Base-by-base conservation (phyloP, 78 protist species). In the Dictyostelium firmibasis region DNA sequence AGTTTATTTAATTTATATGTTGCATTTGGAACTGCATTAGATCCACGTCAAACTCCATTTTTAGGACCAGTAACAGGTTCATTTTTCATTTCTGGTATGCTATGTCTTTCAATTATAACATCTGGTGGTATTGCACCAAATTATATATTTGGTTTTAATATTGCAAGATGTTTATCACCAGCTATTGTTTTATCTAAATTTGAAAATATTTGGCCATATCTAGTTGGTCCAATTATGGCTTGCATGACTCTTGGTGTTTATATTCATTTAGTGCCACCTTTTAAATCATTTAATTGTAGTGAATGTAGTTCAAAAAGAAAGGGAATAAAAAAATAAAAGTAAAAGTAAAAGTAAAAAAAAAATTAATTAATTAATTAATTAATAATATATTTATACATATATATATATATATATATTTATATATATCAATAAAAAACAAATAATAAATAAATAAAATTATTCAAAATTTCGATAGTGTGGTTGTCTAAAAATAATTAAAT, bases 181-280 rank as follows among this genome's bases (percentile, higher is more conserved):
- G 81, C 81, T 9, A 33, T 74, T 18, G 81, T 74, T 5, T 9
- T 74, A 16, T 20, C 25, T 4, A 33, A 29, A 35, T 74, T 29
- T 35, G 23, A 29, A 35, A 29, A 33, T 33, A 50, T 76, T 53
- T 86, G 92, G 92, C 38, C 69, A 18, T 86, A 47, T 86, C 14
- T 86, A 7, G 92, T 86, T 13, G 92, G 84, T 29, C 84, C 92
- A 11, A 27, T 86, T 18, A 50, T 76, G 16, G 83, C 92, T 2
- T 23, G 36, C 11, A 20, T 77, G 3, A 16, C 76, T 8, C 33
- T 86, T 57, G 29, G 78, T 13, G 11, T 77, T 13, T 27, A 43
- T 2, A 36, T 76, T 25, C 81, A 74, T 31, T 35, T 33, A 4
- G 81, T 74, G 31, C 81, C 81, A 74, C 81, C 81, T n/a, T 64